phyloP scores from a whole-genome alignment of 805 yeast species.

The Komagataella ulmi region DNA sequence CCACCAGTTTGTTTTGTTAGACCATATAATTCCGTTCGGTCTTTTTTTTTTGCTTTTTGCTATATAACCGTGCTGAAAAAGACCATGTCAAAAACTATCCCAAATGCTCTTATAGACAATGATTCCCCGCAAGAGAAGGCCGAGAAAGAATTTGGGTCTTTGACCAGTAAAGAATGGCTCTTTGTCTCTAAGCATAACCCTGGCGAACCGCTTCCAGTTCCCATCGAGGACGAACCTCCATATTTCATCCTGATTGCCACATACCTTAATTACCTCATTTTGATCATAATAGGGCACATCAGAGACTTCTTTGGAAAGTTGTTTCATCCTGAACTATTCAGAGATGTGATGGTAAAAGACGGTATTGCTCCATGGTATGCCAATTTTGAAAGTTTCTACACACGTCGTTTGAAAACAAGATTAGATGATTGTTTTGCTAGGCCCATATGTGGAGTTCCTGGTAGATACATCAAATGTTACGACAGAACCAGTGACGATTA shows the following conservation, averaged over 20 bases:
- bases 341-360: constrained; percentile 57
- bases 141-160: constrained; percentile 65
- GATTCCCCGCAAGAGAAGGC: constrained; percentile 19
- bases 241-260: constrained; percentile 69
- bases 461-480: constrained; percentile 73
- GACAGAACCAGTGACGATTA: constrained; percentile 63
- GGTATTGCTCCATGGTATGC: constrained; percentile 96
- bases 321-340: constrained; percentile 53
- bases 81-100: constrained; percentile 10
- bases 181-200: constrained; percentile 46
- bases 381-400: constrained; percentile 86
- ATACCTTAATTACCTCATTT: constrained; percentile 69
- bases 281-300: constrained; percentile 81
- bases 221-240: constrained; percentile 75
- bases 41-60: neutral
- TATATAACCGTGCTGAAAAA: neutral
- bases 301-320: constrained; percentile 77
- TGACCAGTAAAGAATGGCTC: constrained; percentile 52
- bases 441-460: constrained; percentile 97
- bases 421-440: constrained; percentile 91
- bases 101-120: constrained; percentile 18
- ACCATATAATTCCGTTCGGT: neutral
- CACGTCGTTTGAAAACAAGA: constrained; percentile 81
- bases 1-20: neutral
- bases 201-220: constrained; percentile 45